These are phyloP conservation scores for Populus trichocarpa DNA, from an alignment of 441 rosid genomes.

Conservation along the genomic window DNA sequence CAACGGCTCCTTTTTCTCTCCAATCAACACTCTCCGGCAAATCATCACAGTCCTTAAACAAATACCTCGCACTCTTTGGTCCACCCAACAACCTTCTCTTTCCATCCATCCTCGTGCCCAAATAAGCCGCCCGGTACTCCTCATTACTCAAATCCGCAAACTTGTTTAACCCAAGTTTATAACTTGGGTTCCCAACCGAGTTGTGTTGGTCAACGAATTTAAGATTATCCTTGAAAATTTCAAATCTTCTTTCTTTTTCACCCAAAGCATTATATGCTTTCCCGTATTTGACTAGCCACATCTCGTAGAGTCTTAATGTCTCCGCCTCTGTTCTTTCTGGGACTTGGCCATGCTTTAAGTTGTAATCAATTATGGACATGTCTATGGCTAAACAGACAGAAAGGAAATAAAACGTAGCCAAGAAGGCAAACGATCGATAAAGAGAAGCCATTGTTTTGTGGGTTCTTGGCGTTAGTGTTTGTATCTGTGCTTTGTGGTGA, in stretches of 20 bases:
- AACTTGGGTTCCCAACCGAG: constrained; percentile 40
- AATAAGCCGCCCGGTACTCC: constrained; percentile 61
- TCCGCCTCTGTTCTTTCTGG: constrained; percentile 51
- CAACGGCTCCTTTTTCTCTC: constrained; percentile 79
- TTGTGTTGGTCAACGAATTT: constrained; percentile 72
- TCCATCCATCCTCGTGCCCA: constrained; percentile 43
- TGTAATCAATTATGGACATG: constrained; percentile 70
- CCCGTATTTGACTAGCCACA: constrained; percentile 66
- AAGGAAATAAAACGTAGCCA: constrained; percentile 26
- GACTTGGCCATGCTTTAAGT: constrained; percentile 36
- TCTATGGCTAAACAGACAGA: constrained; percentile 44
- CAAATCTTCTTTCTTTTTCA: constrained; percentile 71
- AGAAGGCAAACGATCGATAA: not conserved
- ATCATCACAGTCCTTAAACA: constrained; percentile 46
- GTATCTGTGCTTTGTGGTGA: not conserved
- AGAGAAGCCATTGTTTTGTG: not conserved
- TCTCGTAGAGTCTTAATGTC: constrained; percentile 54
- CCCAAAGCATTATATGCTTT: constrained; percentile 58
- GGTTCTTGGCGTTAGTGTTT: not conserved
- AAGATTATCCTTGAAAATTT: constrained; percentile 80
- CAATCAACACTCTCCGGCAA: constrained; percentile 80
- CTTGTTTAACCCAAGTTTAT: constrained; percentile 64
- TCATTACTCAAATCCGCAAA: constrained; percentile 88
- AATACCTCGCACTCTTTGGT: constrained; percentile 43
- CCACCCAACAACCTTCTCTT: constrained; percentile 22